Conservation (phyloP, 2,329 filamentous ascomycete species). For the Blastomyces gilchristii region DNA sequence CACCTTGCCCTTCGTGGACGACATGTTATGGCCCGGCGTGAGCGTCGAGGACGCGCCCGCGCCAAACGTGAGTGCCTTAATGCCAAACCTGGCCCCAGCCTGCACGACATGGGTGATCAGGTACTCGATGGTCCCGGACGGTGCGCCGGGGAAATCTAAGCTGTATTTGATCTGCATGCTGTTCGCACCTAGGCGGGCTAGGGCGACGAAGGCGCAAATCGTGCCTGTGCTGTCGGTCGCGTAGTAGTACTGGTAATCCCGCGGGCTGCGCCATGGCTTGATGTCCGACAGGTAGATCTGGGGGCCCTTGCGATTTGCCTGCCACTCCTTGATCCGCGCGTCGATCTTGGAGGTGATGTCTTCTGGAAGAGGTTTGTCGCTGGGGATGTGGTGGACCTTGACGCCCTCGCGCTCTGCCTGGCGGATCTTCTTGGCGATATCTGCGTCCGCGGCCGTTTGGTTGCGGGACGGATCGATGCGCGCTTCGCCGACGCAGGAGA, state of each 20-base stretch:
- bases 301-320: conserved; percentile 60
- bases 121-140: conserved; percentile 79
- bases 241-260: conserved; percentile 78
- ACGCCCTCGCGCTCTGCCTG: conserved; percentile 75
- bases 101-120: conserved; percentile 65
- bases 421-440: conserved; percentile 64
- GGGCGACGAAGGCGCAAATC: conserved; percentile 66
- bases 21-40: conserved; percentile 69
- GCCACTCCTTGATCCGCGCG: conserved; percentile 67
- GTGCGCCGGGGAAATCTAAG: conserved; percentile 80
- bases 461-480: conserved; percentile 66
- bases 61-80: conserved; percentile 70
- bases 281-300: conserved; percentile 90
- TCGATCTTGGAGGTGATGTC: conserved; percentile 62
- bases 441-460: conserved; percentile 53
- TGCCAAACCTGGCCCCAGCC: conserved; percentile 47
- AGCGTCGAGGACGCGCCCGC: conserved; percentile 67
- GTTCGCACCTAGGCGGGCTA: conserved; percentile 72
- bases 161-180: conserved; percentile 95
- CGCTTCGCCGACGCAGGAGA: conserved; percentile 83
- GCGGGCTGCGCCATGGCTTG: conserved; percentile 72
- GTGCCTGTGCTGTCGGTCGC: conserved; percentile 62
- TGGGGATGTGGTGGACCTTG: conserved; percentile 61
- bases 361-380: conserved; percentile 53
- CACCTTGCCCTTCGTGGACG: conserved; percentile 69